These are phyloP conservation scores for Coniella lustricola DNA, from an alignment of 2,329 filamentous ascomycete species.

Conservation along the genomic window DNA sequence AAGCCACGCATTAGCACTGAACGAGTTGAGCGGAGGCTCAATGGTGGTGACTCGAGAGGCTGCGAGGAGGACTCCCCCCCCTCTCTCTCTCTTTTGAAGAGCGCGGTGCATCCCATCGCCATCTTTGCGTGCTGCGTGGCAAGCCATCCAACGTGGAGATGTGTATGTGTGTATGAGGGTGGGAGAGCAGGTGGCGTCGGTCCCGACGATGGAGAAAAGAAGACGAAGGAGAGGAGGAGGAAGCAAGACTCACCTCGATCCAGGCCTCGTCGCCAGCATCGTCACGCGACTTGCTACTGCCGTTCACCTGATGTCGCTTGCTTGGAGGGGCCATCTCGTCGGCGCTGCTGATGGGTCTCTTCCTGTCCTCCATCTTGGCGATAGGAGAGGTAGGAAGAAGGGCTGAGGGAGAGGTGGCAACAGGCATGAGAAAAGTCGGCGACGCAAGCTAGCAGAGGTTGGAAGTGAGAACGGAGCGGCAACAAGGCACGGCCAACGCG, in stretches of 20 bases:
- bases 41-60: conserved; percentile 17
- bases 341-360: conserved; percentile 74
- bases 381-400: conserved; percentile 71
- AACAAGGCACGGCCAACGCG: conserved; percentile 39
- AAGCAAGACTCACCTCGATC: conserved; percentile 65
- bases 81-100: background rate
- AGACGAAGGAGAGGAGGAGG: conserved; percentile 30
- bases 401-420: conserved; percentile 67
- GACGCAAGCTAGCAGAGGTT: conserved; percentile 28
- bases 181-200: background rate
- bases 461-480: conserved; percentile 26
- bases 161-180: background rate
- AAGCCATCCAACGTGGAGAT: background rate
- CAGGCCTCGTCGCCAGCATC: conserved; percentile 52
- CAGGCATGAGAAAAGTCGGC: conserved; percentile 62
- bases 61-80: too few species aligned
- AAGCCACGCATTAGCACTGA: conserved; percentile 38
- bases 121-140: background rate
- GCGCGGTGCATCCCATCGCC: background rate
- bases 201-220: conserved; percentile 6
- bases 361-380: conserved; percentile 99
- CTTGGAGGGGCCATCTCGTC: conserved; percentile 82
- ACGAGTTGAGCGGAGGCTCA: conserved; percentile 23
- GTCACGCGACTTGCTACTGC: conserved; percentile 51
- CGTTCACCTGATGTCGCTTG: conserved; percentile 89